A percentile compares a stretch with the other conserved stretches of the same genome.
phyloP scores from a whole-genome alignment of 371 early-diverging fungal species.

The Fennellomyces sp. region DNA sequence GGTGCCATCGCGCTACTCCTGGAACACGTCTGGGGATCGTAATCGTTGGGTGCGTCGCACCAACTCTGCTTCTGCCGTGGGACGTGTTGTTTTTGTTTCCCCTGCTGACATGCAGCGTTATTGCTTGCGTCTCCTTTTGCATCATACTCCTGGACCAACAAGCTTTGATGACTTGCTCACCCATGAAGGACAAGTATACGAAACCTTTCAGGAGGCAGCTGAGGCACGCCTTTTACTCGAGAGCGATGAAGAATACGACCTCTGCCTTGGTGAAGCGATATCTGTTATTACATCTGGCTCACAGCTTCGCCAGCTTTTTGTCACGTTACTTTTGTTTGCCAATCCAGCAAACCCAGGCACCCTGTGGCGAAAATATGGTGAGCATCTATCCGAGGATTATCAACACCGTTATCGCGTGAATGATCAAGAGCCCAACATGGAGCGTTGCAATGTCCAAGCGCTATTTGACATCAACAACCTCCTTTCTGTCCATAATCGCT shows the following conservation, averaged over 20 bases:
- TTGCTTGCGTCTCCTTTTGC: too few species aligned
- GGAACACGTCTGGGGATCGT: too few species aligned
- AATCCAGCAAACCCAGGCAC: conserved; percentile 5
- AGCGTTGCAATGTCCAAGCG: conserved; percentile 1
- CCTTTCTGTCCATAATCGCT: neutral
- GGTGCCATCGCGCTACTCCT: neutral
- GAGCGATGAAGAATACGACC: conserved; percentile 4
- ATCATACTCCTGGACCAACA: conserved; percentile 5
- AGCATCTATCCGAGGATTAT: neutral
- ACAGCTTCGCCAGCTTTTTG: conserved; percentile 1
- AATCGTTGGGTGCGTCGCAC: too few species aligned
- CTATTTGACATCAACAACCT: conserved; percentile 1
- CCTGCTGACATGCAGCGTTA: neutral
- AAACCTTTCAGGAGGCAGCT: neutral
- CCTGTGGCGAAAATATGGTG: neutral
- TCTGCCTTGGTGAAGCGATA: conserved; percentile 5
- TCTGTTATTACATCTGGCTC: neutral
- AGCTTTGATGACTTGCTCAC: conserved; percentile 1
- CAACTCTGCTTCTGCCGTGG: too few species aligned
- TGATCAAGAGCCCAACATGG: neutral
- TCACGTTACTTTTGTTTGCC: conserved; percentile 3
- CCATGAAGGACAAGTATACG: neutral
- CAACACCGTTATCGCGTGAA: neutral
- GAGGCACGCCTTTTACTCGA: neutral
- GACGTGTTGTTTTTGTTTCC: conserved; percentile 1